Evolutionary conservation across 345 rosid genomes (phyloP).

Genomic region (Eucalyptus leucophloia): DNA sequence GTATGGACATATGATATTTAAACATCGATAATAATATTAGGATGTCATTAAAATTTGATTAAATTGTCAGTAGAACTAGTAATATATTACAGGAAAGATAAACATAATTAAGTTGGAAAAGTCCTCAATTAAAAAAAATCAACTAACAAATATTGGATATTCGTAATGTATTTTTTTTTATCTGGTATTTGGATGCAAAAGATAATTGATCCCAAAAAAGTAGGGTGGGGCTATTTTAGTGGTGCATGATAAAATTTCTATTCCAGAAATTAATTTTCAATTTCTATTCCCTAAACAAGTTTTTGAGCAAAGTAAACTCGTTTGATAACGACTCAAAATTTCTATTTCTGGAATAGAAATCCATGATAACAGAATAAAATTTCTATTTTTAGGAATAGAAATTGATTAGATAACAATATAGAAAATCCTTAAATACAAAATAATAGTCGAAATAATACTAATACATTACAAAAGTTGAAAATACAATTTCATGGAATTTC

Average conservation of each 20-base stretch:
- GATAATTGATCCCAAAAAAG: not conserved
- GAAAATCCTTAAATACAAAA: too few species aligned
- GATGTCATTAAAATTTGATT: not conserved
- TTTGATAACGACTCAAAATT: too few species aligned
- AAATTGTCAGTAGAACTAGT: not conserved
- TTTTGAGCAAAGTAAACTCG: too few species aligned
- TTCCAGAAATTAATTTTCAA: too few species aligned
- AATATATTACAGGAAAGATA: not conserved
- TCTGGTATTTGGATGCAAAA: not conserved
- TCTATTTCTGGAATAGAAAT: accelerated
- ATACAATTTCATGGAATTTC: too few species aligned
- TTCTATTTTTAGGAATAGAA: too few species aligned
- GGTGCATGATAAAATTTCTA: too few species aligned
- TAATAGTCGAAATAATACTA: too few species aligned
- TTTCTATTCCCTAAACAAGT: too few species aligned
- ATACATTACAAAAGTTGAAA: too few species aligned
- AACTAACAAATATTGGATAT: not conserved
- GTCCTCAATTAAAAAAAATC: not conserved
- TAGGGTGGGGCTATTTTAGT: not conserved
- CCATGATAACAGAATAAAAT: too few species aligned
- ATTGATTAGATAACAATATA: too few species aligned
- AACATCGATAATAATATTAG: not conserved
- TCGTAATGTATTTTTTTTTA: not conserved
- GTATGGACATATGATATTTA: not conserved
- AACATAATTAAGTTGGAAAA: not conserved